These are phyloP conservation scores for Pseudocercospora macadamiae DNA, from an alignment of 2,329 filamentous ascomycete genomes.

Conservation along the genomic window DNA sequence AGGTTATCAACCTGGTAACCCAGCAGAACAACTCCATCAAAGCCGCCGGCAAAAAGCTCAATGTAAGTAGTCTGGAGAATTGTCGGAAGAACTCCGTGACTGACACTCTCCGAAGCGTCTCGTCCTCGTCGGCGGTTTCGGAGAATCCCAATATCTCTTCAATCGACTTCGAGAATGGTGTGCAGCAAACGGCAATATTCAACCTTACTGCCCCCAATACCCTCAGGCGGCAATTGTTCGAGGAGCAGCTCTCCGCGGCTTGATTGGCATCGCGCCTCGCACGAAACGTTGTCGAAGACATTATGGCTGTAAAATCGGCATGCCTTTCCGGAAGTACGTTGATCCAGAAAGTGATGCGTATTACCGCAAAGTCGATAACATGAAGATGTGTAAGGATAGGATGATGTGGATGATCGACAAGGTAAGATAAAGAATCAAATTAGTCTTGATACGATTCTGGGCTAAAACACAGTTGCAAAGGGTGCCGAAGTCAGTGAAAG, in stretches of 20 bases:
- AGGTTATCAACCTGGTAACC: slow-evolving; percentile 12
- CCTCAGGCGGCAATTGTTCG: slow-evolving; percentile 23
- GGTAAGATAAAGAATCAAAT: no score
- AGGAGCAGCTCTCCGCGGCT: slow-evolving; percentile 22
- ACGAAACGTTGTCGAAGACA: slow-evolving; percentile 18
- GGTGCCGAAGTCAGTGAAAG: no score
- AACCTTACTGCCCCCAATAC: slow-evolving; percentile 11
- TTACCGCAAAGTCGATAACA: no score
- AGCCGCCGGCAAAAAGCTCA: slow-evolving; percentile 5
- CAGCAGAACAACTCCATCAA: slow-evolving; percentile 5
- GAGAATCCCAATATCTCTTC: slow-evolving; percentile 19
- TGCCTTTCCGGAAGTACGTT: slow-evolving; percentile 14
- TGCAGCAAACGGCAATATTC: slow-evolving; percentile 8
- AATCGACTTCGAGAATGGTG: slow-evolving; percentile 16
- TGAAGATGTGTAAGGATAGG: slow-evolving; percentile 12
- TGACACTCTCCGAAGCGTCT: slow-evolving; percentile 18
- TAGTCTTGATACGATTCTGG: no score
- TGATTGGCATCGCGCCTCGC: slow-evolving; percentile 19
- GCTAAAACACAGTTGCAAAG: no score
- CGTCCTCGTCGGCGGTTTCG: slow-evolving; percentile 21
- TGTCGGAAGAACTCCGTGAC: no score
- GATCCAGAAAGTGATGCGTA: slow-evolving; percentile 12
- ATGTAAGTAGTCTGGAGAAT: no score
- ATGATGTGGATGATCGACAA: slow-evolving; percentile 18
- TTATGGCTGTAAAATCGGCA: slow-evolving; percentile 13